Percentiles rank a stretch among this genome's conserved stretches.
Evolutionary conservation across 345 rosid genomes (phyloP).

Genomic region (Limnanthes douglasii): DNA sequence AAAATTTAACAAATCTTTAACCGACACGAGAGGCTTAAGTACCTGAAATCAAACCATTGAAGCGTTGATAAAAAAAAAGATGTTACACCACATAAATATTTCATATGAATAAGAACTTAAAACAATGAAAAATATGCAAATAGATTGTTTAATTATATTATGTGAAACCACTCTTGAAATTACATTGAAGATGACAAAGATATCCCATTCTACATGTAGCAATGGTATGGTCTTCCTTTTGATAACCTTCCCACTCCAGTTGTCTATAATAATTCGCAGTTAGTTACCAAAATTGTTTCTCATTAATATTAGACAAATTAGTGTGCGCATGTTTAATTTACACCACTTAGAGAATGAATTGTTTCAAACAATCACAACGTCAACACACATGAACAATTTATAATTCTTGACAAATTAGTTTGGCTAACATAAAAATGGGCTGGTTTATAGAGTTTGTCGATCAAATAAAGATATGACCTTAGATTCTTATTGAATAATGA

Average conservation of each 20-base stretch:
- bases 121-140: background rate
- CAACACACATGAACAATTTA: background rate
- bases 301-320: background rate
- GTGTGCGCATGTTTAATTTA: no score
- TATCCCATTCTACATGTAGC: slow-evolving; percentile 93
- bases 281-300: background rate
- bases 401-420: no score
- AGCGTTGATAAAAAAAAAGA: slow-evolving; percentile 61
- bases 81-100: slow-evolving; percentile 76
- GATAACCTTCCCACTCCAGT: slow-evolving; percentile 90
- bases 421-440: no score
- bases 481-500: no score
- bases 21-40: slow-evolving; percentile 73
- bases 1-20: no score
- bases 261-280: slow-evolving; percentile 25
- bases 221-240: slow-evolving; percentile 86
- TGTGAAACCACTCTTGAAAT: slow-evolving; percentile 54
- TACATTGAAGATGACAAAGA: slow-evolving; percentile 39
- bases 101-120: background rate
- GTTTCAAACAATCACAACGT: no score
- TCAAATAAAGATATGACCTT: no score
- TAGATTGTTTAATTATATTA: slow-evolving; percentile 17
- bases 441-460: no score
- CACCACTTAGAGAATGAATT: no score
- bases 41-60: slow-evolving; percentile 73